Base-by-base conservation (phyloP, 768 basidiomycete species). In the Pulveroboletus ravenelii region DNA sequence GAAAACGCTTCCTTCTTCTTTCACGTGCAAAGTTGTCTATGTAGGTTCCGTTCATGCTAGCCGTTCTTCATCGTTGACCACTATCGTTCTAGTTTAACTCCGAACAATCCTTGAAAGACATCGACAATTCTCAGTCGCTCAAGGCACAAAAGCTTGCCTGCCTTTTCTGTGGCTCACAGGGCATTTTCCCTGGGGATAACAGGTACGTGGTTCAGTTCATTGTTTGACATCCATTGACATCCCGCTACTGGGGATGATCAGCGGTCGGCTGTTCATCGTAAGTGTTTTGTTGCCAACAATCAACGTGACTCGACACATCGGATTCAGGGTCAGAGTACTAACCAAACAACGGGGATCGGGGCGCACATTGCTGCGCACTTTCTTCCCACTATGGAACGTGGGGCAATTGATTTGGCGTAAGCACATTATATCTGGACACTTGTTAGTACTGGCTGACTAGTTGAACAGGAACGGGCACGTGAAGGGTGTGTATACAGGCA, bases 331-430 rank as follows among this genome's bases (percentile, higher is more conserved):
- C 92, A 94, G 67, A 81, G 90, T 15, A 95, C 92, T 3, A 84
- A 77, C 6, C 94, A 98, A 67, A 94, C 91, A 2, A 95, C 94
- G 0, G 94, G 94, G 15, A 69, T 82, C 12, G 43, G 74, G 2
- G 71, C 76, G 0, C 80, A 85, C 47, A 68, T 87, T 50, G 75
- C 91, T 3, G 84, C 87, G 9, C 77, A 93, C 6, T 96, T 96
- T 64, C 93, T 97, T 45, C 90, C 93, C 7, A 97, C 95, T 0
- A 91, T 97, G 6, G 95, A 98, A 67, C 80, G 95, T 57, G 93
- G 96, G 67, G 85, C 87, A 0, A 85, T 95, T 48, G 93, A 92
- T 69, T 72, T 94, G 31, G 84, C 90, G 85, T 90, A 62, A 68
- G 84, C 30, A 49, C 49, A 15, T 35, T 23, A 30, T 34, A 25